phyloP scores from a whole-genome alignment of 2,329 filamentous ascomycete species.

The Periconia sp. region DNA sequence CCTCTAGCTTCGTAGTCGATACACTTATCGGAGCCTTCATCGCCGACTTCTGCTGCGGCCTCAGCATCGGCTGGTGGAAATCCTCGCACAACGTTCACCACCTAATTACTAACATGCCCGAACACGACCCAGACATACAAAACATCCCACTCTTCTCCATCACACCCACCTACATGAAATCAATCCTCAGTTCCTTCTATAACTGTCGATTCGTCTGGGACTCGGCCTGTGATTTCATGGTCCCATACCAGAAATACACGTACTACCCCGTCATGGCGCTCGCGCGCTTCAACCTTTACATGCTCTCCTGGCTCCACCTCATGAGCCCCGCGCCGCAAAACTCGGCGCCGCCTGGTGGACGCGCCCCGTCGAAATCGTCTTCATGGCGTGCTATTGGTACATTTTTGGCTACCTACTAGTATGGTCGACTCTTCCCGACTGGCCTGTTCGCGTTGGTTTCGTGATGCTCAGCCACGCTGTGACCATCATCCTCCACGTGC shows the following conservation, averaged over 20 bases:
- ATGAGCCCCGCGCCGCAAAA: constrained; percentile 69
- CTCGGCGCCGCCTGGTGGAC: constrained; percentile 83
- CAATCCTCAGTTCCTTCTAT: constrained; percentile 79
- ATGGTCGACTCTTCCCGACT: constrained; percentile 71
- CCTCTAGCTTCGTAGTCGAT: constrained; percentile 60
- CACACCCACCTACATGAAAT: constrained; percentile 76
- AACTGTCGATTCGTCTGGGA: constrained; percentile 79
- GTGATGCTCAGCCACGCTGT: constrained; percentile 79
- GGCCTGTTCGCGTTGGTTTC: constrained; percentile 70
- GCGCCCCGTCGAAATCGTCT: constrained; percentile 72
- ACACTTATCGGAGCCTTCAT: constrained; percentile 64
- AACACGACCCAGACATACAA: constrained; percentile 47
- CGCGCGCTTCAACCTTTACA: constrained; percentile 85
- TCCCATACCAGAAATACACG: constrained; percentile 74
- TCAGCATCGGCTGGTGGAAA: constrained; percentile 72
- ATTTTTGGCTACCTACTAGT: constrained; percentile 85
- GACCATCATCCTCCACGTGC: constrained; percentile 80
- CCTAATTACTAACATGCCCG: constrained; percentile 64
- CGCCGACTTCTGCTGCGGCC: constrained; percentile 65
- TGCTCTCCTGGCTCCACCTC: constrained; percentile 77
- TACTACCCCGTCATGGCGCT: constrained; percentile 82
- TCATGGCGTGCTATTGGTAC: constrained; percentile 79
- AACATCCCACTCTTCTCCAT: constrained; percentile 86
- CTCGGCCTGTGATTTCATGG: constrained; percentile 65
- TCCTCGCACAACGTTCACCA: constrained; percentile 70